Conservation (phyloP, 2,329 filamentous ascomycete species). For the Aspergillus unguis region DNA sequence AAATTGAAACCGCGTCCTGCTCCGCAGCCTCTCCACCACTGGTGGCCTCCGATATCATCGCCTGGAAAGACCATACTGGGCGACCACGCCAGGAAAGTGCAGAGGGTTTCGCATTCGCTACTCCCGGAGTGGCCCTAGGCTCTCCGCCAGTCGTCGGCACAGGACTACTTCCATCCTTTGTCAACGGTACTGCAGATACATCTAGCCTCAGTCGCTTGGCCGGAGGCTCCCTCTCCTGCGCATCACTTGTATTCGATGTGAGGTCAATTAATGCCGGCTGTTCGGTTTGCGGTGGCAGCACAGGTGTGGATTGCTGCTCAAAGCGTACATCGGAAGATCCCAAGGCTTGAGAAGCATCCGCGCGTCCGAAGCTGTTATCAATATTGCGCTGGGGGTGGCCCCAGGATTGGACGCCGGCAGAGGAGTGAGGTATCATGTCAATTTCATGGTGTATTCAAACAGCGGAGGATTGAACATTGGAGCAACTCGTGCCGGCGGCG, state of each 20-base stretch:
- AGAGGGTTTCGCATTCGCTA: conserved; percentile 26
- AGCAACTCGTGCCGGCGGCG: not conserved
- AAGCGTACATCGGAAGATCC: conserved; percentile 22
- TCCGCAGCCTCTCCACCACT: conserved; percentile 21
- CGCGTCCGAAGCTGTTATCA: conserved; percentile 29
- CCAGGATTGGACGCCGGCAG: conserved; percentile 39
- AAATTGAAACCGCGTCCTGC: conserved; percentile 22
- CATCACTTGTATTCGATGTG: conserved; percentile 28
- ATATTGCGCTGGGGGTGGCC: conserved; percentile 32
- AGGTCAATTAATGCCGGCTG: conserved; percentile 38
- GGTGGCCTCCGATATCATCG: conserved; percentile 34
- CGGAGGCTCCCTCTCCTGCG: conserved; percentile 35
- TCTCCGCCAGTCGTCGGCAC: conserved; percentile 25
- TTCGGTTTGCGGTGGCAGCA: conserved; percentile 22
- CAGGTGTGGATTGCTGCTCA: conserved; percentile 25
- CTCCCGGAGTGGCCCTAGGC: conserved; percentile 27
- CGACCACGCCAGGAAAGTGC: conserved; percentile 33
- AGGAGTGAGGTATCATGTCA: conserved; percentile 43
- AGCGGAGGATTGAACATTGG: conserved; percentile 24
- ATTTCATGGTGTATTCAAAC: conserved; percentile 35
- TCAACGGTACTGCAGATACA: conserved; percentile 21
- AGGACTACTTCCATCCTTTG: conserved; percentile 21
- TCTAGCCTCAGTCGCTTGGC: conserved; percentile 38
- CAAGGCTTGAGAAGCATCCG: conserved; percentile 25
- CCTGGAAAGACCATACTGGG: conserved; percentile 41